Evolutionary conservation across 2,329 filamentous ascomycete species (phyloP).

Genomic region (Nothophoma quercina): DNA sequence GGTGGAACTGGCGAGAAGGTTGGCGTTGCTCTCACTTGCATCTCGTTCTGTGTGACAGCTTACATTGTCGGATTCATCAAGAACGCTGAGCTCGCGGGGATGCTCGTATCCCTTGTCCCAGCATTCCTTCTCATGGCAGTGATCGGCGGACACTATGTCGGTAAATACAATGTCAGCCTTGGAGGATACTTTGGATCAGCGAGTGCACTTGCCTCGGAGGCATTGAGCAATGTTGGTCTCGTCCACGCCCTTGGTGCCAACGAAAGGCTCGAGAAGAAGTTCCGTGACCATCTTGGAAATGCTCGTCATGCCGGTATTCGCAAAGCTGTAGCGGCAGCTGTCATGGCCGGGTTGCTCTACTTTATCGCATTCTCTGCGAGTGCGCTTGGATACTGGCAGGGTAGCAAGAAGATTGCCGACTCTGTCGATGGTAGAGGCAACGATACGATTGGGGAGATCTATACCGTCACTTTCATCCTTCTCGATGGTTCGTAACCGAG

Average conservation of each 20-base stretch:
- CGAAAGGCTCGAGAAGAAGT: conserved; percentile 65
- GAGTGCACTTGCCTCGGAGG: conserved; percentile 69
- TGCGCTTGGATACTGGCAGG: conserved; percentile 73
- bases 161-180: conserved; percentile 60
- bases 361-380: conserved; percentile 74
- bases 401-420: conserved; percentile 62
- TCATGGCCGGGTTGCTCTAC: conserved; percentile 68
- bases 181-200: conserved; percentile 64
- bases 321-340: conserved; percentile 64
- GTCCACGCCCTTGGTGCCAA: conserved; percentile 71
- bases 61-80: conserved; percentile 74
- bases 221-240: conserved; percentile 66
- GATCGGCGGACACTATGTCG: conserved; percentile 62
- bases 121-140: conserved; percentile 68
- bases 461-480: conserved; percentile 64
- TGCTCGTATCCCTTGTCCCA: conserved; percentile 69
- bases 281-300: conserved; percentile 60
- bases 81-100: conserved; percentile 67
- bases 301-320: conserved; percentile 63
- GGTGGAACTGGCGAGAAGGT: conserved; percentile 75
- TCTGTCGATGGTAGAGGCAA: conserved; percentile 46
- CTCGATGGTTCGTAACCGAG: conserved; percentile 54
- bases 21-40: conserved; percentile 67
- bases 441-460: conserved; percentile 57
- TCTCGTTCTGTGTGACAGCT: conserved; percentile 72